Evolutionary conservation across 495 filamentous ascomycete genomes (phyloP).

Genomic region (Penicillium coprophilum): DNA sequence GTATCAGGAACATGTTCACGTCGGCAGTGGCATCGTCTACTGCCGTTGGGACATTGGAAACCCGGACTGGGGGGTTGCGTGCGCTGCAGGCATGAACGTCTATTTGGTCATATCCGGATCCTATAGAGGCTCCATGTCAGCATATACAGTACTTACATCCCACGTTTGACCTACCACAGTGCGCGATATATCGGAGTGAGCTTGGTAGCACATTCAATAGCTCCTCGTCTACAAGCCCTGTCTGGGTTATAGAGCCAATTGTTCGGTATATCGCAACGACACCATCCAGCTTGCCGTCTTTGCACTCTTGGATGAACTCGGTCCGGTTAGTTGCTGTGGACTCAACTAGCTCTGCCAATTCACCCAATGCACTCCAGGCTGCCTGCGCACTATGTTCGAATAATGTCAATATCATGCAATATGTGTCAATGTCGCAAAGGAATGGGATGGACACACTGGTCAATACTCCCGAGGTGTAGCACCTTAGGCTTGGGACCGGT

Average conservation of each 20-base stretch:
- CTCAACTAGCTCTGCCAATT: conserved; percentile 49
- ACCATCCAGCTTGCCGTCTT: conserved; percentile 64
- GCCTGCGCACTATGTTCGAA: conserved; percentile 15
- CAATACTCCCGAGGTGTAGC: conserved; percentile 50
- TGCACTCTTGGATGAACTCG: conserved; percentile 74
- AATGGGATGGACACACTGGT: conserved; percentile 33
- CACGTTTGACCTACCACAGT: conserved; percentile 46
- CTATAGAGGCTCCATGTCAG: conserved; percentile 26
- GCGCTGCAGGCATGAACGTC: conserved; percentile 68
- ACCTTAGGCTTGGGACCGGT: conserved; percentile 47
- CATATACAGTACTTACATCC: neutral
- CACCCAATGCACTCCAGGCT: conserved; percentile 50
- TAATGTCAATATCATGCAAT: neutral
- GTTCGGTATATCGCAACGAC: conserved; percentile 74
- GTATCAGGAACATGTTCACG: conserved; percentile 70
- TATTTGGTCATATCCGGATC: conserved; percentile 81
- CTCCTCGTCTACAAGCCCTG: conserved; percentile 68
- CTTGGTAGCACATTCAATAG: conserved; percentile 59
- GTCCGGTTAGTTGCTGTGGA: conserved; percentile 54
- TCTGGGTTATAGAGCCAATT: conserved; percentile 63
- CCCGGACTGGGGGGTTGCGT: conserved; percentile 55
- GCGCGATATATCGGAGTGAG: conserved; percentile 53
- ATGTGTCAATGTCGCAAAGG: neutral
- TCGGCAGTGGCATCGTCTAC: conserved; percentile 84
- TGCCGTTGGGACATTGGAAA: conserved; percentile 79